Base-by-base conservation (phyloP, 495 filamentous ascomycete species). In the Neurospora discreta region DNA sequence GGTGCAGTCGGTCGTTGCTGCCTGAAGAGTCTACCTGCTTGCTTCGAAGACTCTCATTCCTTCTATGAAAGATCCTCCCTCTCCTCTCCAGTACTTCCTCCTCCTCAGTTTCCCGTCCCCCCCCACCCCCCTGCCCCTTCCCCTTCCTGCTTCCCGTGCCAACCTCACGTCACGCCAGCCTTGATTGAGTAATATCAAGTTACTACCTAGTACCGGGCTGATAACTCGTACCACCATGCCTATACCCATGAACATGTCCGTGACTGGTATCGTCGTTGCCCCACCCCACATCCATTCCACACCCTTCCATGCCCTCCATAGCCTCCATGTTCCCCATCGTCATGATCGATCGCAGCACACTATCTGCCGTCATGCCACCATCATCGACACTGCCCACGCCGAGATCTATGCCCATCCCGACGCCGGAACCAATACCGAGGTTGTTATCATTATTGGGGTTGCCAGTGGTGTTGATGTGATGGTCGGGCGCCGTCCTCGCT, bases 261-360 rank as follows among this genome's bases (percentile, higher is more conserved):
- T 46, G 43, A 11, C 9, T 3, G 7, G n/a, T 20, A 26, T 10
- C 10, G 23, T 13, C 52, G 33, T 65, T 15, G 7, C 52, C 52
- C 52, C 52, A 33, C 3, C 52, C 52, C 52, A 65, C 33, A 33
- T 65, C 52, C 52, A 65, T 65, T 33, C 52, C 52, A 65, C 52
- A 30, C 6, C 26, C 52, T 15, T 65, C 52, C 26, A 60, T 60
- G 5, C 23, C 23, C 40, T 83, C 82, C 77, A 86, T 80, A 44
- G 75, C 77, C 23, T 86, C 84, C 77, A 86, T 83, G 9, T 79
- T 75, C 40, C 73, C 76, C 78, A 85, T 82, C 15, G 80, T 76
- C 77, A 87, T 82, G 16, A 87, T 78, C n/a, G 83, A 80, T 69
- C 82, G 81, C 18, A 87, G 78, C 20, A 87, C 79, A 0, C 85